phyloP scores from a whole-genome alignment of 2,329 filamentous ascomycete genomes.

The Colletotrichum sansevieriae region DNA sequence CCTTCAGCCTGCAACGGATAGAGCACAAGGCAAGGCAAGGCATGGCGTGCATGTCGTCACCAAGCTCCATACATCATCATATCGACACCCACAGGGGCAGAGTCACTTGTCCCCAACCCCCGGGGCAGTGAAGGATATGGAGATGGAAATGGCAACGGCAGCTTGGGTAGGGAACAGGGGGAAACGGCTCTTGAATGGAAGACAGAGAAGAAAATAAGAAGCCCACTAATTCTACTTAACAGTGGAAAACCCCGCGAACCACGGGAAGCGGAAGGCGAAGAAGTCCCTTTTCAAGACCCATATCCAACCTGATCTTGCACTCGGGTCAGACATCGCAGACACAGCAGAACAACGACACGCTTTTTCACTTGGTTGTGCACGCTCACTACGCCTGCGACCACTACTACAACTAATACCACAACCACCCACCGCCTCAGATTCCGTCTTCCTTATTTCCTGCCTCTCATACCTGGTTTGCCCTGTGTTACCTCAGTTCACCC shows the following conservation, averaged over 20 bases:
- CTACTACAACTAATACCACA: too few relatives aligned
- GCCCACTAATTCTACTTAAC: constrained; percentile 33
- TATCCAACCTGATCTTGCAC: too few relatives aligned
- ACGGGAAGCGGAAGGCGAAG: constrained; percentile 7
- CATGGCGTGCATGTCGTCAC: constrained; percentile 2
- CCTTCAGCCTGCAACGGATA: not conserved
- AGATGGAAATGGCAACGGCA: constrained; percentile 15
- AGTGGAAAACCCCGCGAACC: constrained; percentile 21
- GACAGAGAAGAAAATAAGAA: constrained; percentile 7
- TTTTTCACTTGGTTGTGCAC: too few relatives aligned
- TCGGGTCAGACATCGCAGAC: too few relatives aligned
- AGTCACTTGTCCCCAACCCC: constrained; percentile 2
- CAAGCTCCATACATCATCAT: constrained; percentile 21
- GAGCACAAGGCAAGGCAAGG: not conserved
- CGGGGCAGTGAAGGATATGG: not conserved
- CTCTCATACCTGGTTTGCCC: not conserved
- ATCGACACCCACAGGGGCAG: constrained; percentile 16
- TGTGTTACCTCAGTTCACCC: not conserved
- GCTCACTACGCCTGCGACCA: too few relatives aligned
- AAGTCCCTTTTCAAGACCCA: too few relatives aligned
- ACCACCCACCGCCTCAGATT: not conserved
- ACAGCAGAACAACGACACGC: too few relatives aligned
- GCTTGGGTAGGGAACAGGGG: constrained; percentile 24
- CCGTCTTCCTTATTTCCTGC: not conserved
- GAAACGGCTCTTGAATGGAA: not conserved